These are phyloP conservation scores for Eucalyptus marginata DNA, from an alignment of 345 rosid species.

Conservation along the genomic window DNA sequence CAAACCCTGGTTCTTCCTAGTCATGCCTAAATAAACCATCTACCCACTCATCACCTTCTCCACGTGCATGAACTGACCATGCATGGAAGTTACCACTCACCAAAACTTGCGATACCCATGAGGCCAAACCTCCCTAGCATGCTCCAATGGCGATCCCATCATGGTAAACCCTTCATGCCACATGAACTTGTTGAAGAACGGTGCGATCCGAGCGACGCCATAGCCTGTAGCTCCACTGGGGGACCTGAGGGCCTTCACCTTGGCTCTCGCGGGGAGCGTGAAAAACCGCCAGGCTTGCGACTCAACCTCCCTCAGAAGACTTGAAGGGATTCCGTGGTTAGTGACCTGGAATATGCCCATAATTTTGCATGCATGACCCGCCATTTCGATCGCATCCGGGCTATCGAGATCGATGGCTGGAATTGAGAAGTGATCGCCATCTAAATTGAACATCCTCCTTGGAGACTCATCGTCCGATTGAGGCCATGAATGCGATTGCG, in stretches of 20 bases:
- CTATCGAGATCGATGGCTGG: constrained; percentile 47
- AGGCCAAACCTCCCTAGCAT: constrained; percentile 73
- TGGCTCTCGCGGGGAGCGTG: constrained; percentile 46
- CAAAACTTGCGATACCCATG: constrained; percentile 35
- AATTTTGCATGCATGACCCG: constrained; percentile 50
- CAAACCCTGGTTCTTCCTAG: neutral
- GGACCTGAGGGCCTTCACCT: constrained; percentile 43
- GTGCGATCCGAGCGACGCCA: constrained; percentile 59
- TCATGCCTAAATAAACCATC: neutral
- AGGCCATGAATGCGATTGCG: constrained; percentile 53
- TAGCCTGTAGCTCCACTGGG: constrained; percentile 53
- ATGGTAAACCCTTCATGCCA: constrained; percentile 97
- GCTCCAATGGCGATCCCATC: constrained; percentile 46
- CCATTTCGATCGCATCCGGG: constrained; percentile 17
- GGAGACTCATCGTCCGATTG: neutral
- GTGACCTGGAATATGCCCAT: constrained; percentile 70
- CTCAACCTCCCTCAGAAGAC: constrained; percentile 36
- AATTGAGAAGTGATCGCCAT: neutral
- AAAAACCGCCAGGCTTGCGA: constrained; percentile 40
- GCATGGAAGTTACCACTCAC: constrained; percentile 34
- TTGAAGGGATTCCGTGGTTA: constrained; percentile 44
- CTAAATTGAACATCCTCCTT: neutral
- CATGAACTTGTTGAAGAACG: constrained; percentile 64
- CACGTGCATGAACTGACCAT: constrained; percentile 1
- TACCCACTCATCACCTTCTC: neutral